Base-by-base conservation (phyloP, 1,284 basidiomycete genomes). In the Boletus smithii region DNA sequence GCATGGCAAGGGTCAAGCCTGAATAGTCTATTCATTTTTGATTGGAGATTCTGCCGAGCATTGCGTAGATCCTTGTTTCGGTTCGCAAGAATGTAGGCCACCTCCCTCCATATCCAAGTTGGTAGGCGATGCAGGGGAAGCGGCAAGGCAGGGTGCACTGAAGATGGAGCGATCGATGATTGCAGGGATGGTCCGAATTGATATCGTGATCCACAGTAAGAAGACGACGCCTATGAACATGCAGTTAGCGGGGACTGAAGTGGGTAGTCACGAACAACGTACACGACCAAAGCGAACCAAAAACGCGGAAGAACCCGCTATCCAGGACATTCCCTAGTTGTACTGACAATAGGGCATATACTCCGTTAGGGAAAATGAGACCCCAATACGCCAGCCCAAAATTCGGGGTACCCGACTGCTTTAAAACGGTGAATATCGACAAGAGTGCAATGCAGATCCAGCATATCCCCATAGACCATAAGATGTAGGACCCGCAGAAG, bases 341-440 rank as follows among this genome's bases (percentile, higher is more conserved):
- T 7, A 74, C 69, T 2, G 75, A 74, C 14, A 77, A 61, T 3
- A 75, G 58, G 3, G 75, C 71, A 46, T 72, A 79, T 3, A 74
- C 73, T 20, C 75, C 69, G 54, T 75, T 76, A 29, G 74, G 74
- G 64, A 78, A 78, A 56, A 77, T 64, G 42, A 77, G 61, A 10
- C 74, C 75, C 75, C 75, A 78, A 53, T 72, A 76, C 1, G 70
- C 61, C 46, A 77, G 54, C 8, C 65, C 66, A 51, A 76, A 78
- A 3, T 64, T 64, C 13, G 73, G 61, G 13, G 39, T 33, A 17
- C 59, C 56, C 3, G 56, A 55, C 23, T 52, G 51, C 34, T n/a
- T 57, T 18, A 63, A 23, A 23, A 70, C 66, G 33, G 65, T 58
- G 31, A 46, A 51, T 37, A 73, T 61, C 3, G 69, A 68, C 37